Conservation (phyloP, 768 basidiomycete species). For the Russula ochroleuca region DNA sequence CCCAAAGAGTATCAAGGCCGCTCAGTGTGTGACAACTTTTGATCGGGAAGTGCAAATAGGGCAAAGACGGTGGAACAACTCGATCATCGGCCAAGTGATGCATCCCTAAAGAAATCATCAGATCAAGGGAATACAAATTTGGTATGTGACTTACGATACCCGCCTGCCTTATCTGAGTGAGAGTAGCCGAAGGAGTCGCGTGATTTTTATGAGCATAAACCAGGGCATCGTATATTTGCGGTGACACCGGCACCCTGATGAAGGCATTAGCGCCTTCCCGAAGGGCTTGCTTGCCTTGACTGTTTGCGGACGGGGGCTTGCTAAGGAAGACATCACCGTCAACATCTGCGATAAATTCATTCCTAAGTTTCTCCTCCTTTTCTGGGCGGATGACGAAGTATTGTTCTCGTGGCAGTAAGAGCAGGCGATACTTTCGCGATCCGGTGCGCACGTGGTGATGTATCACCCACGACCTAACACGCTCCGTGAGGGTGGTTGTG, state of each 20-base stretch:
- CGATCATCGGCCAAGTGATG: conserved; percentile 72
- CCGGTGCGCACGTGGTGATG: conserved; percentile 61
- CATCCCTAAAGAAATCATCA: conserved; percentile 42
- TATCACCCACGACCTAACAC: conserved; percentile 49
- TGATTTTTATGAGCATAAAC: conserved; percentile 64
- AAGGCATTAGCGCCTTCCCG: conserved; percentile 42
- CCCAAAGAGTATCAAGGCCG: conserved; percentile 27
- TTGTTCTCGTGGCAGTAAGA: conserved; percentile 57
- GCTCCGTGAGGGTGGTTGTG: conserved; percentile 36
- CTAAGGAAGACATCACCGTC: conserved; percentile 34
- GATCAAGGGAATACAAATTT: background rate
- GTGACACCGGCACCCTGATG: conserved; percentile 59
- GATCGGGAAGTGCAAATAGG: conserved; percentile 48
- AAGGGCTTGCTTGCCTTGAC: conserved; percentile 28
- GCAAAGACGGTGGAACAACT: conserved; percentile 59
- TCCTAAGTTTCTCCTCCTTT: conserved; percentile 49
- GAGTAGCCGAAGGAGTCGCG: conserved; percentile 49
- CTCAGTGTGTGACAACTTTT: conserved; percentile 32
- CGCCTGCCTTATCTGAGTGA: conserved; percentile 51
- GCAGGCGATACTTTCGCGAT: conserved; percentile 52
- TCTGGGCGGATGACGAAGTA: conserved; percentile 48
- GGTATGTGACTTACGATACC: conserved; percentile 49
- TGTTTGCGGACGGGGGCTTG: conserved; percentile 20
- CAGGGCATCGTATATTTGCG: conserved; percentile 65
- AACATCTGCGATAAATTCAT: conserved; percentile 43